Evolutionary conservation across 306 rosid genomes (phyloP).

Genomic region (Gastrolobium villosum): DNA sequence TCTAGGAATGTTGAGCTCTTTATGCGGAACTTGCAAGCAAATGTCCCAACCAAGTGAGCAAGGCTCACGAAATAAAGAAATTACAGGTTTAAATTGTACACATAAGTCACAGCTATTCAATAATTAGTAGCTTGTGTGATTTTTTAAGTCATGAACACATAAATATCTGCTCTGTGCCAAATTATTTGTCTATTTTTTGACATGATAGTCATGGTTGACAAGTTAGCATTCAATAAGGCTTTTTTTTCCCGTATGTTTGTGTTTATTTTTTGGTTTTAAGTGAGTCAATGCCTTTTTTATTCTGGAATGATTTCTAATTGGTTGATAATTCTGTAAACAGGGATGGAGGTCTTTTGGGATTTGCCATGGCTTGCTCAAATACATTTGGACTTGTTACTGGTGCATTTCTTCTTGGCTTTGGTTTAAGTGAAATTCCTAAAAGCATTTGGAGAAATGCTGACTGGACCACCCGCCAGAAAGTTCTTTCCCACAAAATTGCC

Average conservation of each 20-base stretch:
- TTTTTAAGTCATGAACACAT: constrained; percentile 20
- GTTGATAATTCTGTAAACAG: constrained; percentile 59
- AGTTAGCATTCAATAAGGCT: constrained; percentile 7
- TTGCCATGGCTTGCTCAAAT: constrained; percentile 97
- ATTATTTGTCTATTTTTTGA: constrained; percentile 33
- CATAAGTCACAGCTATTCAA: constrained; percentile 14
- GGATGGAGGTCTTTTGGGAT: constrained; percentile 80
- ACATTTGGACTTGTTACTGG: constrained; percentile 99
- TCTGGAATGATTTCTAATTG: constrained; percentile 47
- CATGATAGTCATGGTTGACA: constrained; percentile 33
- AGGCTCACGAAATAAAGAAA: constrained; percentile 7
- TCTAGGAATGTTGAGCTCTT: neutral
- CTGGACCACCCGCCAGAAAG: constrained; percentile 91
- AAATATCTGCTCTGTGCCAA: constrained; percentile 15
- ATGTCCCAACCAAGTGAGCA: constrained; percentile 25
- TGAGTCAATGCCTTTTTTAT: constrained; percentile 2
- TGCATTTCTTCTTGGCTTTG: constrained; percentile 97
- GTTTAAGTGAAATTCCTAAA: constrained; percentile 97
- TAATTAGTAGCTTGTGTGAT: constrained; percentile 9
- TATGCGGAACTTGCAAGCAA: neutral
- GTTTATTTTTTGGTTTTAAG: constrained; percentile 17
- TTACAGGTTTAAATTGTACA: constrained; percentile 1
- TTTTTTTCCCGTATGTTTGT: constrained; percentile 29
- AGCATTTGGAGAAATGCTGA: constrained; percentile 92
- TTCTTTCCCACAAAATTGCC: constrained; percentile 93